phyloP scores from a whole-genome alignment of 1,284 basidiomycete genomes.

The Pholiota adiposa region DNA sequence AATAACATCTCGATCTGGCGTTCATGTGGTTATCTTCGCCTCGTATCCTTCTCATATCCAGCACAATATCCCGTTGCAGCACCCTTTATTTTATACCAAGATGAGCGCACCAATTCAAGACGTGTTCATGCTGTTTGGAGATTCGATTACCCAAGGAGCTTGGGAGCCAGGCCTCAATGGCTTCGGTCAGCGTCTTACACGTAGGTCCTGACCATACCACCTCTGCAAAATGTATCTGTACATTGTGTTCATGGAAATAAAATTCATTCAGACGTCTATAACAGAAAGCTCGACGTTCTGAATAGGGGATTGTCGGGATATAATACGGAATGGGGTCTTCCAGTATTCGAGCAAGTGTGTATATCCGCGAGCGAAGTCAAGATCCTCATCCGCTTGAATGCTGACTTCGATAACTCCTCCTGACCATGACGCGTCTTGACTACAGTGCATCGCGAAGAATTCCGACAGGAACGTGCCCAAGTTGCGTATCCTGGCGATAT shows the following conservation, averaged over 20 bases:
- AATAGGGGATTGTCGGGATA: conserved; percentile 85
- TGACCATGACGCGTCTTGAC: too few species aligned
- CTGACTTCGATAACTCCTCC: too few species aligned
- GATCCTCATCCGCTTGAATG: neutral
- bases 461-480: conserved; percentile 57
- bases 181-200: conserved; percentile 63
- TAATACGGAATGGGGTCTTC: conserved; percentile 83
- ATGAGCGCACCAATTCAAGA: conserved; percentile 68
- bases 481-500: conserved; percentile 78
- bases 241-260: conserved; percentile 1
- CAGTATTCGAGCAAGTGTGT: conserved; percentile 75
- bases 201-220: conserved; percentile 43
- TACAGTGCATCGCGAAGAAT: conserved; percentile 59
- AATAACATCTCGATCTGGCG: conserved; percentile 6
- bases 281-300: conserved; percentile 79
- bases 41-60: neutral
- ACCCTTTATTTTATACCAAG: neutral
- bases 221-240: neutral
- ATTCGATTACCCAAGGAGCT: conserved; percentile 73
- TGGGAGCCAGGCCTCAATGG: conserved; percentile 57
- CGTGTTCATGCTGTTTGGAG: conserved; percentile 74
- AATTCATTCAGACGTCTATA: conserved; percentile 65
- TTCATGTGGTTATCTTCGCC: neutral
- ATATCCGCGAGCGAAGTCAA: neutral
- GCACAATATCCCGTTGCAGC: neutral